Base-by-base conservation (phyloP, 768 basidiomycete genomes). In the Leucosporidium scottii region DNA sequence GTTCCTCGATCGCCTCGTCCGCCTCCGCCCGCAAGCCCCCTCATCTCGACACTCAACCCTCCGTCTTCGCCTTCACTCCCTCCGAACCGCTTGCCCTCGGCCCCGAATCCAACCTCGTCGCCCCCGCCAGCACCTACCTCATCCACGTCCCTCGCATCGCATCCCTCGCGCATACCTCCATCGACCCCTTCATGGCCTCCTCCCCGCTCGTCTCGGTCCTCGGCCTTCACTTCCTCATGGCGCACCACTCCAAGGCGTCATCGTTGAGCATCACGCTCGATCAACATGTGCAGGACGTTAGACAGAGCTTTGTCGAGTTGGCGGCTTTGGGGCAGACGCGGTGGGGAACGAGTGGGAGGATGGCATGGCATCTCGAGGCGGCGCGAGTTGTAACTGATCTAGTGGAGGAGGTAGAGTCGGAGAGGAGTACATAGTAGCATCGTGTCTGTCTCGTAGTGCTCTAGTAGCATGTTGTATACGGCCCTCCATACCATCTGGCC, bases 351-450 rank as follows among this genome's bases (percentile, higher is more conserved):
- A 64, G 62, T 21, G 71, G 71, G 15, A 58, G 71, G 13, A 20
- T 72, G 30, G n/a, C 53, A 0, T 72, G 67, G 71, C 71, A 69
- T 23, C 25, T 72, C 27, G 71, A 72, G 53, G 71, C 68, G 23
- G 67, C 59, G 28, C 9, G 31, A 27, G 20, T 64, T 23, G 55
- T 56, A 6, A 13, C 7, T 25, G 64, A 65, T 23, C 17, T 53
- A 3, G 51, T 53, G 17, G 27, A 27, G 51, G 51, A 53, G 21
- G 51, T 53, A 4, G 51, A 53, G 51, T 9, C 8, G 51, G 51
- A 27, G 51, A 17, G 51, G 51, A 44, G 39, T 44, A 13, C 39
- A 44, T 44, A 44, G 39, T 44, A 44, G 8, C 13, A 44, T 6
- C 15, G n/a, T 44, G 39, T 44, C 39, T 44, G 39, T 44, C 39